Percentiles rank a stretch among this genome's conserved stretches.
These are phyloP conservation scores for Beauveria rudraprayagi DNA, from an alignment of 2,329 filamentous ascomycete genomes.

Conservation along the genomic window DNA sequence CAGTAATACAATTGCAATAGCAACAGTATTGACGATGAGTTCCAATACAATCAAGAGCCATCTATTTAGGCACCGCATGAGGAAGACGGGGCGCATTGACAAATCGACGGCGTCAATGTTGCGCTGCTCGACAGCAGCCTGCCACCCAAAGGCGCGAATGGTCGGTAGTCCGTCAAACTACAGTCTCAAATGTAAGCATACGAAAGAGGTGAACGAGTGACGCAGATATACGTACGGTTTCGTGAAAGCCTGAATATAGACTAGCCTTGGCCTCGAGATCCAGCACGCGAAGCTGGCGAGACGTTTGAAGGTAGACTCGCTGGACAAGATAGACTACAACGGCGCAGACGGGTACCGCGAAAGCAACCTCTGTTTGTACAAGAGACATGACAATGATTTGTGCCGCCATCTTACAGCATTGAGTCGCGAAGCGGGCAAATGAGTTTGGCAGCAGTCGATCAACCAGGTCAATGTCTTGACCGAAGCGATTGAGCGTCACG, in stretches of 20 bases:
- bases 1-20: constrained; percentile 23
- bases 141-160: constrained; percentile 23
- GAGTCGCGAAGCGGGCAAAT: constrained; percentile 22
- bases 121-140: constrained; percentile 26
- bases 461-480: constrained; percentile 32
- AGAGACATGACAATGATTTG: constrained; percentile 36
- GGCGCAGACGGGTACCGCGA: constrained; percentile 32
- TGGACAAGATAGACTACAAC: constrained; percentile 20
- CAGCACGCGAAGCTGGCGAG: constrained; percentile 46
- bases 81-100: constrained; percentile 21
- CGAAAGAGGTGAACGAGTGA: not conserved
- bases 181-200: not conserved
- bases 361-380: constrained; percentile 35
- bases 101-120: constrained; percentile 35
- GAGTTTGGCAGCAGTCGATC: constrained; percentile 30
- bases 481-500: constrained; percentile 33
- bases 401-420: constrained; percentile 29
- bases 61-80: constrained; percentile 38
- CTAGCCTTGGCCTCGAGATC: constrained; percentile 46
- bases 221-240: constrained; percentile 21
- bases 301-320: constrained; percentile 37
- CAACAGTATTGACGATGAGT: constrained; percentile 30
- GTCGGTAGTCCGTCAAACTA: constrained; percentile 20
- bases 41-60: constrained; percentile 41
- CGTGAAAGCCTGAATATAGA: constrained; percentile 33